Percentiles rank a stretch among this genome's conserved stretches.
Conservation (phyloP, 345 rosid species). For the Nephelium lappaceum region DNA sequence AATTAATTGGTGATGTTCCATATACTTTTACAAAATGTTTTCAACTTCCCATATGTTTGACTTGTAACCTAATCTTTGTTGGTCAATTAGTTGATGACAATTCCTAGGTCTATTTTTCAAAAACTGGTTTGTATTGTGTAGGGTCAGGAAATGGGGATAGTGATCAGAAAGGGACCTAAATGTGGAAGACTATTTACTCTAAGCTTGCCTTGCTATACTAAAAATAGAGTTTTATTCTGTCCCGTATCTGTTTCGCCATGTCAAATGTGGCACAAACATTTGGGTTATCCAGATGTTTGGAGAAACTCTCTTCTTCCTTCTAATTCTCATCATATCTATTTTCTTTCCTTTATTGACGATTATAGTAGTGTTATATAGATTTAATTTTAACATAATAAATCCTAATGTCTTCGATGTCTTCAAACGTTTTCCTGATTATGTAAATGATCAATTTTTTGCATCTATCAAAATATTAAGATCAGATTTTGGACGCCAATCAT, state of each 20-base stretch:
- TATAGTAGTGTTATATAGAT: background rate
- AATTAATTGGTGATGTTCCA: background rate
- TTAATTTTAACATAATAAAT: background rate
- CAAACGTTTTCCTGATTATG: background rate
- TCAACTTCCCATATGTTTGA: background rate
- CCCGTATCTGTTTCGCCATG: background rate
- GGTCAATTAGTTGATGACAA: background rate
- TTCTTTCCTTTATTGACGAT: background rate
- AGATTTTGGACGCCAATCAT: too few species aligned
- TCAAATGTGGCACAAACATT: constrained; percentile 2
- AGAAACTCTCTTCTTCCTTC: background rate
- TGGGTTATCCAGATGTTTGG: constrained; percentile 12
- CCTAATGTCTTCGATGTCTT: background rate
- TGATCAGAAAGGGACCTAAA: constrained; percentile 12
- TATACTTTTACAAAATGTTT: background rate
- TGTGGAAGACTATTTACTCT: constrained; percentile 6
- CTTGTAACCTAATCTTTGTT: background rate
- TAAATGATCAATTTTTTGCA: too few species aligned
- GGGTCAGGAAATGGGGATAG: constrained; percentile 8
- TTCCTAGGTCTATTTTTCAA: constrained; percentile 6
- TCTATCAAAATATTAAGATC: too few species aligned
- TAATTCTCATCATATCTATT: background rate
- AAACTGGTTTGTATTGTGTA: constrained; percentile 1
- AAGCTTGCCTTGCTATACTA: background rate
- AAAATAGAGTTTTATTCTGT: background rate